A percentile compares a stretch with the other conserved stretches of the same genome.
Conservation (phyloP, 306 rosid species). For the Glycine tomentella region DNA sequence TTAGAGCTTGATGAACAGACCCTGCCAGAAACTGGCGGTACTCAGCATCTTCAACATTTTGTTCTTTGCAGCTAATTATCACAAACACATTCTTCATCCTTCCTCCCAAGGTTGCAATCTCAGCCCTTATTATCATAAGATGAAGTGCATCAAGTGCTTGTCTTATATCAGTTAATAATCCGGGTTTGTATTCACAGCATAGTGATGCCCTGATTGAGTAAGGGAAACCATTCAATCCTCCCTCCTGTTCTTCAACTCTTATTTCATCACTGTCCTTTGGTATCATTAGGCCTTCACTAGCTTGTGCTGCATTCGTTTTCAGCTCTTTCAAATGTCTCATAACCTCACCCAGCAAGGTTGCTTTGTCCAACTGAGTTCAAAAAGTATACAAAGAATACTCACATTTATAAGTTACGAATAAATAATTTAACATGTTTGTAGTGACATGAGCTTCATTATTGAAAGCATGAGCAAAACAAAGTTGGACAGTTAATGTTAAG, state of each 20-base stretch:
- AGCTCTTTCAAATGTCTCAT: constrained; percentile 59
- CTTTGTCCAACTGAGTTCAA: constrained; percentile 72
- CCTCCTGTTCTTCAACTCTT: constrained; percentile 67
- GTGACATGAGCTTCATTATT: constrained; percentile 23
- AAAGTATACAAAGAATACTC: constrained; percentile 16
- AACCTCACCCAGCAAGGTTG: constrained; percentile 52
- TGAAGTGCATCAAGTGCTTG: constrained; percentile 70
- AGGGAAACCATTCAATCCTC: constrained; percentile 59
- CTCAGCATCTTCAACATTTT: constrained; percentile 49
- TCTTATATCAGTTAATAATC: constrained; percentile 62
- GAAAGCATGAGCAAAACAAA: constrained; percentile 14
- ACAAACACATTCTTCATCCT: constrained; percentile 79
- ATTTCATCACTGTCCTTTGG: constrained; percentile 73
- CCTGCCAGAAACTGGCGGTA: constrained; percentile 56
- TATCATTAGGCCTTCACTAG: constrained; percentile 59
- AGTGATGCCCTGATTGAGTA: constrained; percentile 67
- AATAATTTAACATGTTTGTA: constrained; percentile 17
- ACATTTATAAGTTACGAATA: constrained; percentile 20
- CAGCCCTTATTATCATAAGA: constrained; percentile 66
- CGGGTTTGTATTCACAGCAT: constrained; percentile 68
- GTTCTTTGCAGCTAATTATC: constrained; percentile 60
- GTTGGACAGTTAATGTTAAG: neutral
- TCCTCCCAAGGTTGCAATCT: constrained; percentile 69
- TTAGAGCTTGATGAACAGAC: constrained; percentile 66
- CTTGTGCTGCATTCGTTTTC: constrained; percentile 56